A percentile compares a stretch with the other conserved stretches of the same genome.
phyloP scores from a whole-genome alignment of 1,139 yeast genomes.

The Pneumocystis murina region DNA sequence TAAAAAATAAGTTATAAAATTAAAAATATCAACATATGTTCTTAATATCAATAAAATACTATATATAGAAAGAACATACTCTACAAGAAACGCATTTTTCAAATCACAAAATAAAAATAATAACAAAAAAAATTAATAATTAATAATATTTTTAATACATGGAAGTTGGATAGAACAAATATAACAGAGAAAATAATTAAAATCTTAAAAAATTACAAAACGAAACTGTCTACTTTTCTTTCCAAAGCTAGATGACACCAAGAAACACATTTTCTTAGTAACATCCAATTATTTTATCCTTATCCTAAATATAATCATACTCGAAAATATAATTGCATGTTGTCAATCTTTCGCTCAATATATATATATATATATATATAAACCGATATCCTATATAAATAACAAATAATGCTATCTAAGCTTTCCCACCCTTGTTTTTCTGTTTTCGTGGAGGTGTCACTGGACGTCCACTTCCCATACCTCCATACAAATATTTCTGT shows the following conservation, averaged over 20 bases:
- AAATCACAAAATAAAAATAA: neutral
- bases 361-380: neutral
- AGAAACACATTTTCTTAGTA: neutral
- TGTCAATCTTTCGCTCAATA: neutral
- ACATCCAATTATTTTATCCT: neutral
- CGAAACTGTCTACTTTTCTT: neutral
- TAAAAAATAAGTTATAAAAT: neutral
- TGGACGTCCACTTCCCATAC: constrained; percentile 30
- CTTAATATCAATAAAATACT: neutral
- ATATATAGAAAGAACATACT: neutral
- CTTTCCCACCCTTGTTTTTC: constrained; percentile 27
- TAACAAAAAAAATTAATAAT: neutral
- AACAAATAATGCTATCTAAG: neutral
- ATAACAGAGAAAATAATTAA: constrained; percentile 2
- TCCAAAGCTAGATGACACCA: neutral
- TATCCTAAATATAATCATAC: constrained; percentile 1
- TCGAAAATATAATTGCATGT: neutral
- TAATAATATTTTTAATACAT: neutral
- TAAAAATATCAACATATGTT: neutral
- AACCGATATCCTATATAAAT: neutral
- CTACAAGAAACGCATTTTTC: neutral
- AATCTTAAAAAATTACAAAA: neutral
- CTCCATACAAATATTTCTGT: constrained; percentile 49
- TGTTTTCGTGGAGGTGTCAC: constrained; percentile 59
- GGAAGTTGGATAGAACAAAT: neutral